Evolutionary conservation across 108 stramenopile species (phyloP).

Genomic region (Stephanodiscus triporus): DNA sequence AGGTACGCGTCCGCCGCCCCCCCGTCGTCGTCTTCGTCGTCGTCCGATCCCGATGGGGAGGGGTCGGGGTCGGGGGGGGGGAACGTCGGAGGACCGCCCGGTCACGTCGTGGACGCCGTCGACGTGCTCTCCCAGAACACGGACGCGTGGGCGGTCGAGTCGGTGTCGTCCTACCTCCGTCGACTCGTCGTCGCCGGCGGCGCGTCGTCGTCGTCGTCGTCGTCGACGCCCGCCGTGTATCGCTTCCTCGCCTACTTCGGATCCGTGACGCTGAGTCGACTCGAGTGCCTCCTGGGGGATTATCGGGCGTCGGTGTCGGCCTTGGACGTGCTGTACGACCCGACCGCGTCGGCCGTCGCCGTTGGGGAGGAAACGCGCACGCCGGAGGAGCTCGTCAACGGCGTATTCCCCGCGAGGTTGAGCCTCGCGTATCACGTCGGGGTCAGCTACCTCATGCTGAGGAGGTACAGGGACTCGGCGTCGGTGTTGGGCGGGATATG

Average conservation of each 20-base stretch:
- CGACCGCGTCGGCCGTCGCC: slow-evolving; percentile 34
- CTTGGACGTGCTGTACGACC: slow-evolving; percentile 61
- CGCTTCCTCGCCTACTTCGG: slow-evolving; percentile 93
- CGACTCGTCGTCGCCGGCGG: slow-evolving; percentile 77
- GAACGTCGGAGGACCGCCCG: slow-evolving; percentile 25
- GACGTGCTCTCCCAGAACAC: slow-evolving; percentile 56
- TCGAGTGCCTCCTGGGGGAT: slow-evolving; percentile 97
- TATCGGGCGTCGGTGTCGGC: slow-evolving; percentile 81
- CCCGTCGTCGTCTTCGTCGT: too few relatives aligned
- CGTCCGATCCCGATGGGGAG: slow-evolving; percentile 50
- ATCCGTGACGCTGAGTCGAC: slow-evolving; percentile 86
- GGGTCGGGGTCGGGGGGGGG: neutral
- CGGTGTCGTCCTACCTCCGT: slow-evolving; percentile 90
- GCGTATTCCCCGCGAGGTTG: slow-evolving; percentile 85
- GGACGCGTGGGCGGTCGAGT: slow-evolving; percentile 95
- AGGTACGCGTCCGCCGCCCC: too few relatives aligned
- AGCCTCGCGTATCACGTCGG: slow-evolving; percentile 95
- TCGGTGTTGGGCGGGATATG: slow-evolving; percentile 73
- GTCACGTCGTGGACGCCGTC: slow-evolving; percentile 78
- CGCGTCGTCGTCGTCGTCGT: slow-evolving; percentile 36
- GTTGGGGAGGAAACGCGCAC: slow-evolving; percentile 58
- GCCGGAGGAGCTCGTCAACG: slow-evolving; percentile 67
- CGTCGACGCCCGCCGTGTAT: slow-evolving; percentile 50
- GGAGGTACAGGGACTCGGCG: slow-evolving; percentile 93
- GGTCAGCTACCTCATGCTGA: slow-evolving; percentile 91